Evolutionary conservation across 176 grass and related monocot species (phyloP).

Genomic region (Thinopyrum elongatum): DNA sequence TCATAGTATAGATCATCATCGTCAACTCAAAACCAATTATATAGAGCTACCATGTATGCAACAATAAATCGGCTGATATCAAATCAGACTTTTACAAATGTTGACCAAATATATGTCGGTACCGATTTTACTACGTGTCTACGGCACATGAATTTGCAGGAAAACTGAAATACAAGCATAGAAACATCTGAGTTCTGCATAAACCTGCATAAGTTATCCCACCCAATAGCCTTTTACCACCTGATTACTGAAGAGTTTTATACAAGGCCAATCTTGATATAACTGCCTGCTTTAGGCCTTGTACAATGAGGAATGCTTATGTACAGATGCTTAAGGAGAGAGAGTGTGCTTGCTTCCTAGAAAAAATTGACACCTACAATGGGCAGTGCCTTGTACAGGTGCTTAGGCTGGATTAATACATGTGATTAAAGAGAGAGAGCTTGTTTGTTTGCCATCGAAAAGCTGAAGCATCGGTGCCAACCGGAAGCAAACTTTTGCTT

Average conservation of each 20-base stretch:
- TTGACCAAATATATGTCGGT: not conserved
- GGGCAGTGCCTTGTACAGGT: too few relatives aligned
- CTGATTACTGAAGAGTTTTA: not conserved
- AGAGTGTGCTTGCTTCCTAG: too few relatives aligned
- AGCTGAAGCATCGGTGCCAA: too few relatives aligned
- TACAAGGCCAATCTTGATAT: not conserved
- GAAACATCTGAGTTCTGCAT: not conserved
- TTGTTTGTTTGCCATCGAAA: too few relatives aligned
- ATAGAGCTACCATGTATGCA: not conserved
- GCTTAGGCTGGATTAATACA: too few relatives aligned
- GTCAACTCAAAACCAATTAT: not conserved
- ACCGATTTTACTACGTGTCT: not conserved
- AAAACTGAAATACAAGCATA: not conserved
- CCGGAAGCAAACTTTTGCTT: too few relatives aligned
- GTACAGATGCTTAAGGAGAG: too few relatives aligned
- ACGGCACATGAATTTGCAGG: not conserved
- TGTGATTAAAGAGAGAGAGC: too few relatives aligned
- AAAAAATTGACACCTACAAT: too few relatives aligned
- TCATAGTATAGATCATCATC: not conserved
- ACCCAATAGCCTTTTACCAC: not conserved
- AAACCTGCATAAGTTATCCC: slow-evolving; percentile 1
- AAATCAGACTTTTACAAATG: not conserved
- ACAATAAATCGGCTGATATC: not conserved
- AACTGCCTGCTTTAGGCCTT: not conserved
- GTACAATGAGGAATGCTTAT: too few relatives aligned